A percentile compares a stretch with the other conserved stretches of the same genome.
Conservation (phyloP, 805 yeast genomes). For the Yamadazyma laniorum region DNA sequence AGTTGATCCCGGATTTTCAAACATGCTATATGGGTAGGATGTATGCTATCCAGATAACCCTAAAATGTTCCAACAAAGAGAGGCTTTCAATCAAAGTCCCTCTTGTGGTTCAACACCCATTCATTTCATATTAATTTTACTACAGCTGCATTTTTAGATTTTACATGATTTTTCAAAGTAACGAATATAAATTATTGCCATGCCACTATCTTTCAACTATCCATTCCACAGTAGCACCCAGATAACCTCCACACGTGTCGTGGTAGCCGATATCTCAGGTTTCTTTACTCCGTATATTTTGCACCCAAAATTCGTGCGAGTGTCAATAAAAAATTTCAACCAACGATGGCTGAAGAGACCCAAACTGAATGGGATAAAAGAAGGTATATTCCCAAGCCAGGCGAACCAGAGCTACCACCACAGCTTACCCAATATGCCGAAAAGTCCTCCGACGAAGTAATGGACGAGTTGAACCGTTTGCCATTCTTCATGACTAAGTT, state of each 20-base stretch:
- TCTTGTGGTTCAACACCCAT: conserved; percentile 20
- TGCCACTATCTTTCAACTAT: too few species aligned
- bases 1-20: conserved; percentile 41
- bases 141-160: too few species aligned
- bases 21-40: conserved; percentile 32
- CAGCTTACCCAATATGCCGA: conserved; percentile 64
- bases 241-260: too few species aligned
- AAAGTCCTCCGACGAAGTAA: conserved; percentile 72
- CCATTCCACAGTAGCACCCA: too few species aligned
- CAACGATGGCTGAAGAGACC: conserved; percentile 8
- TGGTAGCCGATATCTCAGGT: too few species aligned
- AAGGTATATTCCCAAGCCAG: conserved; percentile 43
- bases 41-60: conserved; percentile 27
- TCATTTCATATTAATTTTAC: neutral
- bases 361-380: conserved; percentile 43
- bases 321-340: conserved; percentile 2
- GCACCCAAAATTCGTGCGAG: neutral
- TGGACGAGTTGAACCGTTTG: conserved; percentile 72
- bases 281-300: neutral
- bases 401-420: conserved; percentile 79
- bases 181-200: too few species aligned
- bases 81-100: conserved; percentile 26
- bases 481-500: conserved; percentile 94
- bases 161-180: too few species aligned
- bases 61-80: conserved; percentile 23